Evolutionary conservation across 768 basidiomycete species (phyloP), one percentile per base, ranked within the genome.

Genomic region (Porpolomopsis calyptriformis): DNA sequence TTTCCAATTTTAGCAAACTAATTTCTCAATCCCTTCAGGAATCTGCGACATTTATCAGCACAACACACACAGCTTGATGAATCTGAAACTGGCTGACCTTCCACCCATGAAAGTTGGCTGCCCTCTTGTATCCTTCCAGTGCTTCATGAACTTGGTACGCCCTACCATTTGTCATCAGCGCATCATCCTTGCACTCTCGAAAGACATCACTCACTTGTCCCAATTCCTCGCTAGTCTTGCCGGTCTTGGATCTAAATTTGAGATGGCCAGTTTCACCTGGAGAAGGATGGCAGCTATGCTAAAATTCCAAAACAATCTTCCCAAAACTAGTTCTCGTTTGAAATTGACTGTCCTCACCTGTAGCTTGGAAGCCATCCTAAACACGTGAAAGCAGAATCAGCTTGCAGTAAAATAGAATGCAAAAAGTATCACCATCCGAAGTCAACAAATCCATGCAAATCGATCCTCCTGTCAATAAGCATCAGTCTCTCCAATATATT

Each of bases 391-490:
- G 4, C 14, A 10, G 7, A 25, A 36, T 12, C 10, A 29, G 8
- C 27, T 19, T 4, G 11, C 8, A 26, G 1, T 14, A 22, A 26
- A 16, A 11, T 35, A 8, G 16, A 22, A 29, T 6, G 4, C 5
- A 31, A 22, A 48, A n/a, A 4, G 19, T 36, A 70, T 52, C 45
- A 76, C 79, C 80, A 48, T 80, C 76, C 0, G 77, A 67, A 1
- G 79, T 81, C 41, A 83, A 61, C 5, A 82, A 63, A 56, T 84
- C 82, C 80, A 85, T 82, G 53, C 82, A 85, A 40, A 85, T 82
- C 3, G 78, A 81, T 1, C 82, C 82, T 9, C 81, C 79, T 76
- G 40, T 50, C 20, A 36, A 37, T 33, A 26, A 48, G 19, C 41
- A 44, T 40, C 45, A 29, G 29, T 40, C 16, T 4, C 36, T 43